Evolutionary conservation across 306 rosid species (phyloP).

Genomic region (Begonia masoniana): DNA sequence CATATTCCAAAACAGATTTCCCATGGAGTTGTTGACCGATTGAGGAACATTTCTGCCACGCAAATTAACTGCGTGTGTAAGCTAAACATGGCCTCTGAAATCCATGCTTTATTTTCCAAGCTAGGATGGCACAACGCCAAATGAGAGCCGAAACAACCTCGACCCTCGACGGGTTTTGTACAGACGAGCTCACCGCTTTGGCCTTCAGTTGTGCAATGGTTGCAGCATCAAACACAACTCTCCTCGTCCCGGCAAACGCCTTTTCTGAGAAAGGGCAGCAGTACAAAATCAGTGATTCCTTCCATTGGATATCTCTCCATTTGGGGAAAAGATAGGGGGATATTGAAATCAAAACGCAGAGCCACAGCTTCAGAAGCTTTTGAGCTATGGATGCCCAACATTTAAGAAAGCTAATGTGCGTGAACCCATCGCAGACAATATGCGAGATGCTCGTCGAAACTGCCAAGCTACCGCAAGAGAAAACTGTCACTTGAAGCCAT

Average conservation of each 20-base stretch:
- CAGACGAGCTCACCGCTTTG: background rate
- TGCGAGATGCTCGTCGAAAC: conserved; percentile 17
- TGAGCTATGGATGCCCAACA: conserved; percentile 11
- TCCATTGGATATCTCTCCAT: background rate
- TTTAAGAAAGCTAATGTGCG: conserved; percentile 6
- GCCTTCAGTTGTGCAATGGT: background rate
- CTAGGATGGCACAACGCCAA: background rate
- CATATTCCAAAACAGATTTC: conserved; percentile 5
- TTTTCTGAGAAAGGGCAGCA: background rate
- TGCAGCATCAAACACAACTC: conserved; percentile 6
- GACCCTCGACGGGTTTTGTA: background rate
- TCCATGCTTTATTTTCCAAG: background rate
- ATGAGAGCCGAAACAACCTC: conserved; percentile 8
- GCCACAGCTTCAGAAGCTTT: background rate
- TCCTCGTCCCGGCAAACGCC: conserved; percentile 1
- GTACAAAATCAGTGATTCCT: background rate
- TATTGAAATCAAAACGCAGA: too few relatives aligned
- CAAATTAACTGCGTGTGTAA: conserved; percentile 7
- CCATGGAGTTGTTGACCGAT: conserved; percentile 5
- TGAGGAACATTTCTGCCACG: conserved; percentile 13
- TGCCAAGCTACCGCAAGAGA: conserved; percentile 15
- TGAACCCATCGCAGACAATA: conserved; percentile 15
- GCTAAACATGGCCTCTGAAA: too few relatives aligned
- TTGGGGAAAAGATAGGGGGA: too few relatives aligned
- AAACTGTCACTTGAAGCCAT: conserved; percentile 19